Conservation (phyloP, 2,329 filamentous ascomycete genomes). For the Colletotrichum cordylinicola region DNA sequence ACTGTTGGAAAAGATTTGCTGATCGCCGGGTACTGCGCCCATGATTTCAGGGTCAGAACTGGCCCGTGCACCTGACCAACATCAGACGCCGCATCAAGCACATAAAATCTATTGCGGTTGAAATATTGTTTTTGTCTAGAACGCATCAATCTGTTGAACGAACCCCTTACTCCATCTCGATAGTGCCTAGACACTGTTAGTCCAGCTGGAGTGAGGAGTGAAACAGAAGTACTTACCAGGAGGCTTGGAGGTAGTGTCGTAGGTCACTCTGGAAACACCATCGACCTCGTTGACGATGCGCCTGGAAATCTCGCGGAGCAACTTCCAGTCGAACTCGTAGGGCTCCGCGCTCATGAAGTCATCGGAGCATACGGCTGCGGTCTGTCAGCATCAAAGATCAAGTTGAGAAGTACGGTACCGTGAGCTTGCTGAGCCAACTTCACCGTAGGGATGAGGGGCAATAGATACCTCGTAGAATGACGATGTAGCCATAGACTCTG, state of each 20-base stretch:
- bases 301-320: slow-evolving; percentile 67
- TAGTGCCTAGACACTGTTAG: background rate
- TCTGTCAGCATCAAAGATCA: background rate
- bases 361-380: slow-evolving; percentile 37
- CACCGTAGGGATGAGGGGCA: slow-evolving; percentile 32
- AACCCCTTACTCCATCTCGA: background rate
- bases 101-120: background rate
- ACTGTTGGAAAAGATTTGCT: background rate
- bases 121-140: background rate
- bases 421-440: too few relatives aligned
- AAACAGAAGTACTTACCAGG: background rate
- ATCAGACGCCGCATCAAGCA: background rate
- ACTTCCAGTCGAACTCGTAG: slow-evolving; percentile 67
- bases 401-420: background rate
- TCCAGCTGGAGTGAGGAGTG: background rate
- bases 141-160: background rate
- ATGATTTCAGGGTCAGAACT: background rate
- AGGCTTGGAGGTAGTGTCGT: slow-evolving; percentile 36
- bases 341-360: slow-evolving; percentile 60
- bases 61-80: background rate
- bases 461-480: slow-evolving; percentile 6
- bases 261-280: slow-evolving; percentile 74
- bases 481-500: slow-evolving; percentile 36
- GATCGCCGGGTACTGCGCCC: background rate
- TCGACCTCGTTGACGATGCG: slow-evolving; percentile 73